Percentiles rank a stretch among this genome's conserved stretches.
Evolutionary conservation across 148 eudicot genomes (phyloP).

Genomic region (Diospyros kaki): DNA sequence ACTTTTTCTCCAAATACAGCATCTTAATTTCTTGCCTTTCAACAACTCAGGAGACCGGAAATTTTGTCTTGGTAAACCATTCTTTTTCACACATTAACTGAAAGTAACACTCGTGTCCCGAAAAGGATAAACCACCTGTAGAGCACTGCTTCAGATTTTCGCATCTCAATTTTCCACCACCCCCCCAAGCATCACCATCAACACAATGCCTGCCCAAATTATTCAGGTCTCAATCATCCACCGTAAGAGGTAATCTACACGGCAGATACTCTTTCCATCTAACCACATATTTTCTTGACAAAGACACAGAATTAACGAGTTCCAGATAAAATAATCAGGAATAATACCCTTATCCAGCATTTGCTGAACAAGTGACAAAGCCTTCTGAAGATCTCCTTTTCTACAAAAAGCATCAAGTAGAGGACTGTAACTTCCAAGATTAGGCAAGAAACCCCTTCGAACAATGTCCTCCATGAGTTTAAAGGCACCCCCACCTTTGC

Average conservation of each 20-base stretch:
- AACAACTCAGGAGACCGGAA: too few species aligned
- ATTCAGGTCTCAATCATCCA: constrained; percentile 19
- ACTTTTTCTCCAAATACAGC: too few species aligned
- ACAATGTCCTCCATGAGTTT: constrained; percentile 58
- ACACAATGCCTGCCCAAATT: not conserved
- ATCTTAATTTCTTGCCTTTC: too few species aligned
- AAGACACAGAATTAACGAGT: constrained; percentile 36
- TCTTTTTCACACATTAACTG: not conserved
- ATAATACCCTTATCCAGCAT: constrained; percentile 57
- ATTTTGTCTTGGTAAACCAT: not conserved
- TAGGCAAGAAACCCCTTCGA: constrained; percentile 44
- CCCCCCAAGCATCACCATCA: not conserved
- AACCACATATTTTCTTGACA: constrained; percentile 25
- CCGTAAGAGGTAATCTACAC: constrained; percentile 19
- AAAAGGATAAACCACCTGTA: not conserved
- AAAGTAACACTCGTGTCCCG: not conserved
- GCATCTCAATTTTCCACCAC: too few species aligned
- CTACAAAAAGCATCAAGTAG: constrained; percentile 43
- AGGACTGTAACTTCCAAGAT: constrained; percentile 50
- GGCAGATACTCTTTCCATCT: constrained; percentile 16
- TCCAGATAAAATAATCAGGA: constrained; percentile 54
- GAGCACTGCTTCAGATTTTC: not conserved
- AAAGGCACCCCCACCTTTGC: constrained; percentile 45
- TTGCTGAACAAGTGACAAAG: constrained; percentile 33
- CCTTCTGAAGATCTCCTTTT: constrained; percentile 47